Base-by-base conservation (phyloP, 1,284 basidiomycete genomes). In the Cronartium ribicola region DNA sequence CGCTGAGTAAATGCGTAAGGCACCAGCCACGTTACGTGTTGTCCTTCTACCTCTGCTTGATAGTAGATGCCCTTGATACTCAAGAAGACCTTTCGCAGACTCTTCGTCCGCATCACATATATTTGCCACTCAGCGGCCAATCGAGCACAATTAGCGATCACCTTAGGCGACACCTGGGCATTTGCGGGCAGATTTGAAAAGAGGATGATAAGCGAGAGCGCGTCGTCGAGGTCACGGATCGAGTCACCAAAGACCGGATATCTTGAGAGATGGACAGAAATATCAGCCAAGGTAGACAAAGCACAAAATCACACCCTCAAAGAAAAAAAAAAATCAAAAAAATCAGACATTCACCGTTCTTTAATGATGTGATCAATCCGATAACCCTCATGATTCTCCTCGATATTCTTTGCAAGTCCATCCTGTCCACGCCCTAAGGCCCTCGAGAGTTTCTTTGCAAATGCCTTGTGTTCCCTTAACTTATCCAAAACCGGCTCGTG, bases 21-120 rank as follows among this genome's bases (percentile, higher is more conserved):
- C 29, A 98, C 92, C 39, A 98, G 87, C 96, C 96, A 99, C 65
- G 94, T 94, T 51, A 85, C 82, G 41, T 86, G 88, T 83, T 98
- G 92, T 77, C 93, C 94, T 84, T 91, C 88, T 40, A 98, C 87
- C 80, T 96, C 92, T 13, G 92, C 94, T 83, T 98, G 95, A 83
- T 96, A 98, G 83, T 98, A 99, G 75, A 98, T 88, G 62, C 96
- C 96, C 83, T 98, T 98, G 83, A 99, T 97, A 66, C 93, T 95
- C 75, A 99, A 85, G 84, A 99, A 98, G 41, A 90, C 88, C 83
- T 97, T 97, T 75, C 90, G 88, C 55, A 98, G 85, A 8, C 90
- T 86, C 78, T 86, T 87, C 0, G 92, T 89, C 80, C 92, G 90
- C 88, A 98, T 94, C 65, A 96, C 86, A 83, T 95, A 98, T 55